Evolutionary conservation across 2,329 filamentous ascomycete genomes (phyloP), one percentile per base, ranked within the genome.

Genomic region (Periconia sp.): DNA sequence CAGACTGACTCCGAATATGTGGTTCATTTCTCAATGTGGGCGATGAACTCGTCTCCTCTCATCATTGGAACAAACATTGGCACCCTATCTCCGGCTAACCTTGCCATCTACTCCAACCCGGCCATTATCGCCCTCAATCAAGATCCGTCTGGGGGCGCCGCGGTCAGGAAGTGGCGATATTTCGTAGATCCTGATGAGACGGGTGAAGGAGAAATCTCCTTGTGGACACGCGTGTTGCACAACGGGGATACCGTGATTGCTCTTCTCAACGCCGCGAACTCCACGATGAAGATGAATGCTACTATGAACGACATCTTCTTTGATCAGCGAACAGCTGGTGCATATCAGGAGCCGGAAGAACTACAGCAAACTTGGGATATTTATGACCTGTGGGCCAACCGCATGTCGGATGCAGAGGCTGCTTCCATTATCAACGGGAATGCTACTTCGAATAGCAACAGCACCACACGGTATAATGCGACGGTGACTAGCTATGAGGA

Each of bases 231-330:
- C 12, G 48, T 47, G 4, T 61, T 82, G 3, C 70, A 69, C 16
- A 73, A 75, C 13, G 75, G 74, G 10, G 73, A 78, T 36, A 70
- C 74, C 13, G 63, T 75, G 25, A 70, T 82, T 4, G 72, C 78
- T 1, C 68, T 82, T 4, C 61, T 83, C 47, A 83, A 83, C 48
- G 75, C 72, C 5, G 75, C 69, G 16, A 72, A 75, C 44, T 60
- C 56, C 4, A 60, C 65, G 1, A 61, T 69, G 12, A 68, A 59
- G 4, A 74, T 83, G 74, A 77, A 76, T 41, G 77, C 75, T 13
- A 75, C 76, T 1, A 70, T 81, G 3, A 65, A 66, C 15, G 79
- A 82, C 28, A 76, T 83, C 40, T 82, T 82, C 61, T 61, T 76
- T 35, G 75, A 78, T 47, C 65, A 67, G 24, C 74, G 75, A 4